Evolutionary conservation across 2,329 filamentous ascomycete genomes (phyloP).

Genomic region (Aspergillus quadricinctus): DNA sequence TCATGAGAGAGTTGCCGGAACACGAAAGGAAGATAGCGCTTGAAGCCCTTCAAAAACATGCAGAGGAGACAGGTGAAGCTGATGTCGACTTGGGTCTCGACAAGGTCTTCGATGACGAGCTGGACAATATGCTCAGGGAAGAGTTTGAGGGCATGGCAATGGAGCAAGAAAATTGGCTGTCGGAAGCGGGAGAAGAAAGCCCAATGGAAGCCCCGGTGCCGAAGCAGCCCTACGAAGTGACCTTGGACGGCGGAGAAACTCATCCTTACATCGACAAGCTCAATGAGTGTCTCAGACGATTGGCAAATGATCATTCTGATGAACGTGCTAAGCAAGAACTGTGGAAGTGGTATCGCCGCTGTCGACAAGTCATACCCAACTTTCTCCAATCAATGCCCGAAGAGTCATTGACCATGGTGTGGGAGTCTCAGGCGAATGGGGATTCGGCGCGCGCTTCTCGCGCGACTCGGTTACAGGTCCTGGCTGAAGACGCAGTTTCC

Average conservation of each 20-base stretch:
- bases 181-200: conserved; percentile 16
- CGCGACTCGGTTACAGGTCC: conserved; percentile 57
- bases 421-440: conserved; percentile 51
- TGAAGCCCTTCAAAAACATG: conserved; percentile 40
- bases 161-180: conserved; percentile 36
- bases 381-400: conserved; percentile 55
- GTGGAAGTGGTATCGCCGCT: conserved; percentile 50
- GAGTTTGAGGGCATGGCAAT: conserved; percentile 34
- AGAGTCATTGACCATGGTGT: conserved; percentile 62
- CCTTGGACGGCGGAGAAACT: conserved; percentile 28
- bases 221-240: conserved; percentile 29
- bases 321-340: conserved; percentile 33
- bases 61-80: conserved; percentile 31
- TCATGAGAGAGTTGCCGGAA: conserved; percentile 40
- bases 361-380: conserved; percentile 42
- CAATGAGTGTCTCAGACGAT: conserved; percentile 33
- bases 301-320: conserved; percentile 24
- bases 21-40: conserved; percentile 39
- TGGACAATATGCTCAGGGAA: conserved; percentile 38
- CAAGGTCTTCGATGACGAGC: conserved; percentile 39
- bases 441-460: conserved; percentile 45
- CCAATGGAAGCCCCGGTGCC: conserved; percentile 10
- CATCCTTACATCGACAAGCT: conserved; percentile 40
- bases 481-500: conserved; percentile 63
- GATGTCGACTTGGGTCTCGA: conserved; percentile 24